These are phyloP conservation scores for Mycena metata DNA, from an alignment of 768 basidiomycete genomes.

Conservation along the genomic window DNA sequence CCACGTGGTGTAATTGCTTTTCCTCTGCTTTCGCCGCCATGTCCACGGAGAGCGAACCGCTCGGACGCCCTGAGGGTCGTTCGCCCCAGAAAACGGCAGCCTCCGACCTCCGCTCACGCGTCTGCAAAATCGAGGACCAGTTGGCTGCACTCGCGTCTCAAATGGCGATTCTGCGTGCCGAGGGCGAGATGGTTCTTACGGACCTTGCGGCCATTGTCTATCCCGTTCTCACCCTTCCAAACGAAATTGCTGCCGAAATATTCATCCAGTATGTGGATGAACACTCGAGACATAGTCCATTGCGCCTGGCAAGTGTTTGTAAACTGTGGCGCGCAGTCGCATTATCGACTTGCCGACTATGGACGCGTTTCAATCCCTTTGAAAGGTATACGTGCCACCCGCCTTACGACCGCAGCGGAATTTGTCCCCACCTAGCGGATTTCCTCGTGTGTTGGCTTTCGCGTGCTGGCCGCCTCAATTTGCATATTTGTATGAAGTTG, in stretches of 20 bases:
- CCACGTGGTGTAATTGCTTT: not conserved
- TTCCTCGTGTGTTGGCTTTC: not conserved
- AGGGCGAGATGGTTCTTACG: not conserved
- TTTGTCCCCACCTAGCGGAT: not conserved
- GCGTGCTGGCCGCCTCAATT: not conserved
- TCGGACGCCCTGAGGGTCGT: not conserved
- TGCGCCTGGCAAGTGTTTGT: conserved; percentile 15
- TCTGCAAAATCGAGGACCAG: not conserved
- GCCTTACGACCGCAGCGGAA: not conserved
- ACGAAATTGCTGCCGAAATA: conserved; percentile 13
- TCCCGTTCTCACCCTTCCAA: conserved; percentile 6
- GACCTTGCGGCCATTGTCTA: conserved; percentile 15
- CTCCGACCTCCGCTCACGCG: not conserved
- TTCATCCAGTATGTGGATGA: conserved; percentile 1
- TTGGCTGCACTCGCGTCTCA: conserved; percentile 10
- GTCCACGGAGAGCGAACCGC: not conserved
- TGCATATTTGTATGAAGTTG: conserved; percentile 1
- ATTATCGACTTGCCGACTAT: conserved; percentile 8
- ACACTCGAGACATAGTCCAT: not conserved
- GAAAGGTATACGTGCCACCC: not conserved
- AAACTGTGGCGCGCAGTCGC: conserved; percentile 8
- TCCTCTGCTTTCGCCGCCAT: not conserved
- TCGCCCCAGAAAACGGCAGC: not conserved
- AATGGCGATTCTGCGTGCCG: not conserved
- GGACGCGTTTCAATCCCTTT: not conserved